These are phyloP conservation scores for Penicillium vulpinum DNA, from an alignment of 2,329 filamentous ascomycete genomes.

Conservation along the genomic window DNA sequence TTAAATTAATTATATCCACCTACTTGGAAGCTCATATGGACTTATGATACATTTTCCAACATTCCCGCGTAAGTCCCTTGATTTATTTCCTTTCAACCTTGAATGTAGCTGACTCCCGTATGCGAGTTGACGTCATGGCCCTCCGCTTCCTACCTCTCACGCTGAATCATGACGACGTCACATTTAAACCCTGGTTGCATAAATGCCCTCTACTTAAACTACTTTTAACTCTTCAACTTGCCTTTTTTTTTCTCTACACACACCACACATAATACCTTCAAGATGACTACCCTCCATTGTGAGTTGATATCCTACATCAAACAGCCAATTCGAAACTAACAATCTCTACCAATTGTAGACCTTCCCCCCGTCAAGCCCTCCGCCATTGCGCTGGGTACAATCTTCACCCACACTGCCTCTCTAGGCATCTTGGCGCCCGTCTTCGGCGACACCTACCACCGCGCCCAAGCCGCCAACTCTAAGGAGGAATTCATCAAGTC, in stretches of 20 bases:
- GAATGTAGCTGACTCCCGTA: neutral
- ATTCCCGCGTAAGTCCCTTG: neutral
- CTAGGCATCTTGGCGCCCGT: constrained; percentile 83
- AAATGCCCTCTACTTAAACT: constrained; percentile 6
- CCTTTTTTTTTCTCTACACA: neutral
- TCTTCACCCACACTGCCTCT: constrained; percentile 92
- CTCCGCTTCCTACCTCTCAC: constrained; percentile 5
- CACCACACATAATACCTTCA: neutral
- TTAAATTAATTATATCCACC: neutral
- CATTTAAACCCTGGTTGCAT: constrained; percentile 1
- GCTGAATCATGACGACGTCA: constrained; percentile 14
- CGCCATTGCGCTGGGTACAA: constrained; percentile 90
- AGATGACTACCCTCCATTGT: constrained; percentile 11
- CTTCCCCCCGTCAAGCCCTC: constrained; percentile 91
- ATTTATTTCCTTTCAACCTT: neutral
- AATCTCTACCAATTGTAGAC: constrained; percentile 45
- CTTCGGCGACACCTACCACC: constrained; percentile 93
- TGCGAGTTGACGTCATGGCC: constrained; percentile 10
- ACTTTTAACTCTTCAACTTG: neutral
- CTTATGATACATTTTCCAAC: neutral
- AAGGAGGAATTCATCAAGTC: constrained; percentile 96
- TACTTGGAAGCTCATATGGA: too few species aligned
- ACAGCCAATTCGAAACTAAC: neutral
- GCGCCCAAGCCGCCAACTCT: constrained; percentile 84
- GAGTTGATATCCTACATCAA: neutral